Evolutionary conservation across 2,329 filamentous ascomycete species (phyloP).

Genomic region (Lizonia empirigonia): DNA sequence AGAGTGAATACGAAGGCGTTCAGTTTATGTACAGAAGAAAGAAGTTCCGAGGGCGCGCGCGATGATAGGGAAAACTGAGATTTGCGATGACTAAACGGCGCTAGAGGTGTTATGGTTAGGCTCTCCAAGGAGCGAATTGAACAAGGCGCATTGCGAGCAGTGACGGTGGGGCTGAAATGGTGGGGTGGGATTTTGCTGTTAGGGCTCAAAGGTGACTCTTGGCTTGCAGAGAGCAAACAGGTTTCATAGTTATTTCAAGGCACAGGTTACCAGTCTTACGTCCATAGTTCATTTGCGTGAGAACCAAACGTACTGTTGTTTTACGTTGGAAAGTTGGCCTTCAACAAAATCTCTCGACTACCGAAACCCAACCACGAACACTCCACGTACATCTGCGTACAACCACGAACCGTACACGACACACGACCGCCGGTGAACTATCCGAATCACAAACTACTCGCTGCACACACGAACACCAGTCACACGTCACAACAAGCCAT

Average conservation of each 20-base stretch:
- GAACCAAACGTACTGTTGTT: conserved; percentile 18
- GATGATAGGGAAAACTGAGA: conserved; percentile 25
- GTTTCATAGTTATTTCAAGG: neutral
- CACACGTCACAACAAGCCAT: neutral
- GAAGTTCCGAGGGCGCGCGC: conserved; percentile 32
- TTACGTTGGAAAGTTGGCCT: conserved; percentile 16
- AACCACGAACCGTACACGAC: conserved; percentile 1
- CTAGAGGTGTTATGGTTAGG: conserved; percentile 19
- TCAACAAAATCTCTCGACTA: conserved; percentile 2
- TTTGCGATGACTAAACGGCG: conserved; percentile 35
- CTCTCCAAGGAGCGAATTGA: conserved; percentile 21
- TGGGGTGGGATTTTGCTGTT: conserved; percentile 12
- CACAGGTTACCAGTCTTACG: neutral
- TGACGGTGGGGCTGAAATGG: conserved; percentile 13
- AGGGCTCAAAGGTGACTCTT: conserved; percentile 9
- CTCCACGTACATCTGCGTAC: conserved; percentile 12
- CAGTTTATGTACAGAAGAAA: conserved; percentile 47
- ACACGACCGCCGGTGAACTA: conserved; percentile 7
- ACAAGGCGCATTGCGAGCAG: conserved; percentile 17
- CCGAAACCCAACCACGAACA: conserved; percentile 15
- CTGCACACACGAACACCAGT: conserved; percentile 1
- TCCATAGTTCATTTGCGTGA: neutral
- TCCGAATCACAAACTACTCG: neutral
- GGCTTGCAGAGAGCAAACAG: neutral
- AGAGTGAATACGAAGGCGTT: conserved; percentile 69